A percentile compares a stretch with the other conserved stretches of the same genome.
phyloP scores from a whole-genome alignment of 768 basidiomycete genomes.

The Boletus subcaerulescens region DNA sequence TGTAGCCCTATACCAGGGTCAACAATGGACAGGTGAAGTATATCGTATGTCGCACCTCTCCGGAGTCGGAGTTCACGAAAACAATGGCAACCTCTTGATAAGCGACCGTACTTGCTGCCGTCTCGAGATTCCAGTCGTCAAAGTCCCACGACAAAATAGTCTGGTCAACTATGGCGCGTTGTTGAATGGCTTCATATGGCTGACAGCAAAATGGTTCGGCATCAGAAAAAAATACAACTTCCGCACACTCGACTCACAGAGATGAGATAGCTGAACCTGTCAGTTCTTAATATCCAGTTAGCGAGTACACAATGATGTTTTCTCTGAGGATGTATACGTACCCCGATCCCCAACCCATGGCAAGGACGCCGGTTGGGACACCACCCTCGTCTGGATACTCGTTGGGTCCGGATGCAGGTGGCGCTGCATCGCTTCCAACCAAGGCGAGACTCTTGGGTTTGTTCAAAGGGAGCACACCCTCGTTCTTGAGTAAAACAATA shows the following conservation, averaged over 20 bases:
- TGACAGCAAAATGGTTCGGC: constrained; percentile 16
- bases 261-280: constrained; percentile 75
- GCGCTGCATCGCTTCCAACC: constrained; percentile 64
- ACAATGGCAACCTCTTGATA: constrained; percentile 68
- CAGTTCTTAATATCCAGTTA: constrained; percentile 42
- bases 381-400: constrained; percentile 62
- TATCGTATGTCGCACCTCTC: constrained; percentile 47
- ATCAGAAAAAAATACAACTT: background rate
- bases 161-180: constrained; percentile 61
- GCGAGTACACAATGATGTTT: background rate
- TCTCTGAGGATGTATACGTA: constrained; percentile 13
- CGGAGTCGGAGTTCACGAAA: constrained; percentile 80
- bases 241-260: constrained; percentile 43
- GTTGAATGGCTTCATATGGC: constrained; percentile 82
- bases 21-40: background rate
- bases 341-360: constrained; percentile 93
- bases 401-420: constrained; percentile 66
- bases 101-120: constrained; percentile 46
- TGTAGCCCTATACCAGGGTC: constrained; percentile 39
- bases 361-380: constrained; percentile 63
- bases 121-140: constrained; percentile 60
- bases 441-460: constrained; percentile 58
- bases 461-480: constrained; percentile 53
- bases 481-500: constrained; percentile 69
- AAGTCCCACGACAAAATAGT: constrained; percentile 67